Evolutionary conservation across 2,329 filamentous ascomycete species (phyloP).

Genomic region (Aspergillus awamori): DNA sequence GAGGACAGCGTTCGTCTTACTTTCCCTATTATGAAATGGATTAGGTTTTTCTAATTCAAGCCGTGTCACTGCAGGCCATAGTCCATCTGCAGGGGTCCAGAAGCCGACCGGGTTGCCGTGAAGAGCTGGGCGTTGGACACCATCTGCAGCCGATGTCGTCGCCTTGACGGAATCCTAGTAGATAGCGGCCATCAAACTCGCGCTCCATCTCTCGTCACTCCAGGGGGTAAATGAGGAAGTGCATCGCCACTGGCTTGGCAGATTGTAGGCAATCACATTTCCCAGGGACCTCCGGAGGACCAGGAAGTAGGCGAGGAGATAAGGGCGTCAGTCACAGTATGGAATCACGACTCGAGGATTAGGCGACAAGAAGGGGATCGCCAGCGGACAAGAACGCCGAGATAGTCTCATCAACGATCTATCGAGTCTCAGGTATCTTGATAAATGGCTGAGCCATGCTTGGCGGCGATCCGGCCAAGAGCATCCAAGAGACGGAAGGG

Average conservation of each 20-base stretch:
- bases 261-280: background rate
- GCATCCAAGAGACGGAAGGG: too few relatives aligned
- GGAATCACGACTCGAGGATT: background rate
- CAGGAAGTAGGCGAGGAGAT: background rate
- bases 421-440: background rate
- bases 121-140: background rate
- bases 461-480: slow-evolving; percentile 4
- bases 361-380: background rate
- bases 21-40: background rate
- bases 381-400: background rate
- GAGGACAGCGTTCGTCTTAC: slow-evolving; percentile 1
- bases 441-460: slow-evolving; percentile 4
- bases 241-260: background rate
- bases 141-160: background rate
- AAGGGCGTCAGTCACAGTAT: background rate
- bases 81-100: background rate
- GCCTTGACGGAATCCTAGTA: background rate
- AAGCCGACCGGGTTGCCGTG: background rate
- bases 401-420: background rate
- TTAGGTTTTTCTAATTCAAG: background rate
- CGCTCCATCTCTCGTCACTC: background rate
- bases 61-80: background rate
- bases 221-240: background rate
- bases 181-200: background rate
- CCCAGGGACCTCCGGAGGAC: background rate